Evolutionary conservation across 129 eudicot genomes (phyloP).

Genomic region (Artemisia tridentata): DNA sequence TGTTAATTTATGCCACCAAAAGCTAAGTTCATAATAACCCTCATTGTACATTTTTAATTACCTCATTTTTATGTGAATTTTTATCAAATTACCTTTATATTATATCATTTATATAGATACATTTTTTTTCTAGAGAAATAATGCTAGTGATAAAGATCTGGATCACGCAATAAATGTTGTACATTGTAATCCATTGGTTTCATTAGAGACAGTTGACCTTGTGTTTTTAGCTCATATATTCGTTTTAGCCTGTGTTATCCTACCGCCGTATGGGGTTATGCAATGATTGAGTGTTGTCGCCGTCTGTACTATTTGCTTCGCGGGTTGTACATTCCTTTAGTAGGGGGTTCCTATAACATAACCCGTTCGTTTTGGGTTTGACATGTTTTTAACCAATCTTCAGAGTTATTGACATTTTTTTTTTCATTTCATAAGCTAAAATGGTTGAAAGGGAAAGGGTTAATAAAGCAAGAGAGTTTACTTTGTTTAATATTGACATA

Average conservation of each 20-base stretch:
- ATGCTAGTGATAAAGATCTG: neutral
- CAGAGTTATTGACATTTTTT: neutral
- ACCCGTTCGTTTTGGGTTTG: slow-evolving; percentile 15
- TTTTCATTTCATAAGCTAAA: neutral
- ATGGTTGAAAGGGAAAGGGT: neutral
- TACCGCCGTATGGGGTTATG: too few species aligned
- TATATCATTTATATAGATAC: slow-evolving; percentile 10
- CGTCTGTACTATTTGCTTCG: too few species aligned
- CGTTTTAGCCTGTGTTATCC: too few species aligned
- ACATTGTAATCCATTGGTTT: slow-evolving; percentile 20
- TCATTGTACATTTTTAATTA: slow-evolving; percentile 16
- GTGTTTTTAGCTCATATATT: neutral
- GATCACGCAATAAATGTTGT: slow-evolving; percentile 5
- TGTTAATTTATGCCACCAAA: slow-evolving; percentile 76
- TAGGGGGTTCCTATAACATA: too few species aligned
- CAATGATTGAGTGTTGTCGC: too few species aligned
- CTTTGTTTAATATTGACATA: neutral
- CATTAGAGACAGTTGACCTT: slow-evolving; percentile 7
- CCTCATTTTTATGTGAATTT: slow-evolving; percentile 30
- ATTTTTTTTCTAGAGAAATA: slow-evolving; percentile 9
- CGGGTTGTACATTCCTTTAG: too few species aligned
- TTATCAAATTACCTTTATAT: slow-evolving; percentile 9
- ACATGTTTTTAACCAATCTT: slow-evolving; percentile 12
- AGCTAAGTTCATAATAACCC: slow-evolving; percentile 30
- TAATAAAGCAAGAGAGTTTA: slow-evolving; percentile 11